These are phyloP conservation scores for Trichoderma cornu-damae DNA, from an alignment of 2,329 filamentous ascomycete genomes.

Conservation along the genomic window DNA sequence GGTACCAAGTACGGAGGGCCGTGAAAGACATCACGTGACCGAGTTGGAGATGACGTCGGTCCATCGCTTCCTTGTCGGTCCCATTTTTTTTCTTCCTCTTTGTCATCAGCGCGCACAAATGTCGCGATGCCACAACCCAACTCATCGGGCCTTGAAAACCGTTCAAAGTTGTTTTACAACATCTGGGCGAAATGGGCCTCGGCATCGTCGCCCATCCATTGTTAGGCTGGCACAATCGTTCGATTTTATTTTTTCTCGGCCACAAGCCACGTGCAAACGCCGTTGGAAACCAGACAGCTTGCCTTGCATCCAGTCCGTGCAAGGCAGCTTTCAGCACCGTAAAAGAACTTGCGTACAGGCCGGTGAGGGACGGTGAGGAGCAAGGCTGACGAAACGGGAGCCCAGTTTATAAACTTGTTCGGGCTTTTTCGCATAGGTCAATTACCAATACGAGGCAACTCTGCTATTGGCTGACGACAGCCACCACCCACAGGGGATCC, in stretches of 20 bases:
- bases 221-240: background rate
- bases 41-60: background rate
- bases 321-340: background rate
- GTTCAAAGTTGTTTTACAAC: background rate
- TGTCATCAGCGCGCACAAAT: slow-evolving; percentile 5
- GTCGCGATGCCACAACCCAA: background rate
- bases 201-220: background rate
- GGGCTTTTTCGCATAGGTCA: too few species aligned
- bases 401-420: too few species aligned
- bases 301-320: background rate
- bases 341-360: background rate
- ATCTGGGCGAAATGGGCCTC: slow-evolving; percentile 6
- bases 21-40: background rate
- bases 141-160: background rate
- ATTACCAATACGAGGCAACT: background rate
- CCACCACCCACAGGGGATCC: slow-evolving; percentile 1
- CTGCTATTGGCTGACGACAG: background rate
- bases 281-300: background rate
- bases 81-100: too few species aligned
- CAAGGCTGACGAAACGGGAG: background rate
- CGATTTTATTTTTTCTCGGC: background rate
- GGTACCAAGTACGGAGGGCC: background rate
- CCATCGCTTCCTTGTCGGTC: background rate
- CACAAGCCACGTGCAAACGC: background rate
- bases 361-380: background rate